Base-by-base conservation (phyloP, 495 filamentous ascomycete species). In the Lepidopterella palustris region DNA sequence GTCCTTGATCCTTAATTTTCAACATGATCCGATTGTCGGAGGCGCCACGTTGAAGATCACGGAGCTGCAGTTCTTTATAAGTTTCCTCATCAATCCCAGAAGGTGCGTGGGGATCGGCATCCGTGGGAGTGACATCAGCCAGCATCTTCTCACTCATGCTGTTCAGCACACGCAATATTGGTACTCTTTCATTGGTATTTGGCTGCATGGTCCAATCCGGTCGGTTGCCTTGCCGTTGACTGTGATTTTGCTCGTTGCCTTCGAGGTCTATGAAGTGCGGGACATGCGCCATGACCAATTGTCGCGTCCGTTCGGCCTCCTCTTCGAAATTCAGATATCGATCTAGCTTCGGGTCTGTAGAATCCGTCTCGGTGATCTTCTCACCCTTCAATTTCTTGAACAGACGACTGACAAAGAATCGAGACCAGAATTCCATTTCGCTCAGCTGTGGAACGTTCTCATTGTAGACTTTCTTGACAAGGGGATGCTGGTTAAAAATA, bases 331-430 rank as follows among this genome's bases (percentile, higher is more conserved):
- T 82, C 29, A 92, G 78, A 69, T 97, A 97, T 61, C 87, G 84
- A 71, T 98, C 93, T 54, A 97, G 82, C 2, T 90, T 74, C 13
- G 80, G 74, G 71, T 96, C 89, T 1, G 80, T 79, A 27, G 82
- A 72, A 70, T 96, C 92, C 0, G 76, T 75, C 6, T 90, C 89
- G 0, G 81, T 81, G 23, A 95, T 81, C 31, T 87, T 86, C 73
- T 96, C 89, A 28, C 93, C 93, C 53, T 90, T 89, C 45, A 98
- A 76, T 68, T 92, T 92, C 72, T 96, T 97, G 58, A 88, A 90
- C 15, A 98, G 77, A 45, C 87, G 80, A 70, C 88, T 92, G 64
- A 87, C 80, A 74, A 98, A 97, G 72, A 98, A 98, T 42, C 88
- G 80, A 11, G 83, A 84, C 92, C 92, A 97, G 70, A 97, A 98